phyloP scores from a whole-genome alignment of 371 early-diverging fungal species.

The Haplosporangium sp. region DNA sequence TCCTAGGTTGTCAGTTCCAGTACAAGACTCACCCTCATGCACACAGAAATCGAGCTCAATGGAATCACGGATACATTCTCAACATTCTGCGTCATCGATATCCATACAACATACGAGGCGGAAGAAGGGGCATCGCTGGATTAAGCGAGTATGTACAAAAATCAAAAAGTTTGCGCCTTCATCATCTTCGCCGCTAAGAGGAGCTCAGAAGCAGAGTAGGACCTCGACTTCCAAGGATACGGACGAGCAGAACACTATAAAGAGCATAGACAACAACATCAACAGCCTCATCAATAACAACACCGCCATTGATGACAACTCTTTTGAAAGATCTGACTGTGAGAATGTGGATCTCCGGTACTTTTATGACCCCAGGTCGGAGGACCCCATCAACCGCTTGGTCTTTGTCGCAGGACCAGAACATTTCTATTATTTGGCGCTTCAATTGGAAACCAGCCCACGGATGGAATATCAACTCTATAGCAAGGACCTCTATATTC shows the following conservation, averaged over 20 bases:
- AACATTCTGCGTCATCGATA: no score
- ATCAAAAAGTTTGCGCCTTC: no score
- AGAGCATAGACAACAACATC: background rate
- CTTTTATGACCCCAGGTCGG: constrained; percentile 30
- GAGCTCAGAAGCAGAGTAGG: no score
- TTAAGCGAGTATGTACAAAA: no score
- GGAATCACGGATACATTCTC: no score
- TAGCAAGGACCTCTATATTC: constrained; percentile 56
- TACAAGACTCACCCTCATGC: background rate
- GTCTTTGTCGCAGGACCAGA: constrained; percentile 45
- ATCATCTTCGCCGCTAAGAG: no score
- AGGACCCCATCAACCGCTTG: constrained; percentile 30
- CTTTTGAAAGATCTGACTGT: constrained; percentile 1
- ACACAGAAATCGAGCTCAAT: no score
- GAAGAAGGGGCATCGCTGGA: no score
- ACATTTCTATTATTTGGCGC: constrained; percentile 48
- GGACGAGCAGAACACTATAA: background rate
- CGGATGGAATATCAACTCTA: constrained; percentile 33
- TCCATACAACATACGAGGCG: no score
- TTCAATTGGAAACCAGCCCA: constrained; percentile 48
- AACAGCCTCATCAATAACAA: background rate
- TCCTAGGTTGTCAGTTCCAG: background rate
- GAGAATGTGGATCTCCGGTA: constrained; percentile 26
- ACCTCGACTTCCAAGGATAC: background rate
- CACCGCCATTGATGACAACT: background rate